Conservation (phyloP, 345 rosid species). For the Populus deltoides region DNA sequence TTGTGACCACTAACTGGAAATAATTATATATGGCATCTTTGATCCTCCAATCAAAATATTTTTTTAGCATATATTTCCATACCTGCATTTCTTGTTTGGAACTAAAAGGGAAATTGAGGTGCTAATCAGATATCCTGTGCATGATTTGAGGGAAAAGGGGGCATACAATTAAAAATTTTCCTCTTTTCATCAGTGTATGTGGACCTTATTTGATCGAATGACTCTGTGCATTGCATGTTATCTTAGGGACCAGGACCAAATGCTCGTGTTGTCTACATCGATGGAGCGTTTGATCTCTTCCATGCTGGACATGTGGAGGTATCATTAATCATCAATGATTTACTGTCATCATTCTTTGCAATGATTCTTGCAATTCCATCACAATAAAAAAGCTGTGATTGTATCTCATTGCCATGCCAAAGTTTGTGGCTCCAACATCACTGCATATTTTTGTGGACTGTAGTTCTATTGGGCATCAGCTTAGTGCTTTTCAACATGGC, state of each 20-base stretch:
- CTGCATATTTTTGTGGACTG: not conserved
- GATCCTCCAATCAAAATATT: not conserved
- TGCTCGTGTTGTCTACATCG: conserved; percentile 81
- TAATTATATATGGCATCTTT: not conserved
- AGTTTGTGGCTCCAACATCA: not conserved
- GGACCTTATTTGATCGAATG: not conserved
- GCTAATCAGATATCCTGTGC: not conserved
- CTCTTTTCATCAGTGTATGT: not conserved
- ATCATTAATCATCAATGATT: conserved; percentile 5
- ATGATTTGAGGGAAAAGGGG: not conserved
- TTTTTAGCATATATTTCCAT: not conserved
- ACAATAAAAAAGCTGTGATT: not conserved
- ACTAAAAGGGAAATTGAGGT: not conserved
- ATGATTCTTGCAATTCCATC: not conserved
- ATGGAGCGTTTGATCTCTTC: conserved; percentile 97
- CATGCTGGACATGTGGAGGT: conserved; percentile 99
- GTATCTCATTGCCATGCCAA: not conserved
- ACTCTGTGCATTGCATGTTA: not conserved
- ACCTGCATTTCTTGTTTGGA: not conserved
- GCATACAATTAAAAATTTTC: not conserved
- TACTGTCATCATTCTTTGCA: conserved; percentile 8
- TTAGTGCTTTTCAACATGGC: not conserved
- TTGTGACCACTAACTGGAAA: not conserved
- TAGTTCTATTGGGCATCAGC: not conserved
- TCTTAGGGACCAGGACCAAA: conserved; percentile 83